Base-by-base conservation (phyloP, 345 rosid genomes). In the Pugionium cornutum region DNA sequence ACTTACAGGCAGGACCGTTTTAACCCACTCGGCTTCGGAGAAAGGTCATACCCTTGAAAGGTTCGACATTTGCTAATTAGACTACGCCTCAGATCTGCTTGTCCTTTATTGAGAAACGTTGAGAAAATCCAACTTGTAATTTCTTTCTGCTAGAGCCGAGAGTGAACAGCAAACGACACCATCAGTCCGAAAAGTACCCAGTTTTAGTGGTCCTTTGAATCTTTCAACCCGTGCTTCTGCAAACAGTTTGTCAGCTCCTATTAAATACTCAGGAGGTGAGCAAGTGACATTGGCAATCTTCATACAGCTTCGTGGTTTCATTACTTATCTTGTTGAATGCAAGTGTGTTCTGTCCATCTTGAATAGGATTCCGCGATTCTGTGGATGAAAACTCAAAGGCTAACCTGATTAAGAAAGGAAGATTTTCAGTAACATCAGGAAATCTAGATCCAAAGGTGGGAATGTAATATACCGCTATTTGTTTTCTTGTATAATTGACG, bases 351-450 rank as follows among this genome's bases (percentile, higher is more conserved):
- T 62, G 28, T 52, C 72, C 40, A 62, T 54, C 46, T 73, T 10
- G 26, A 43, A 73, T 62, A 94, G 99, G 99, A 43, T 94, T 82
- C 74, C 86, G 89, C 72, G 99, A 94, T 78, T 84, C 87, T 64
- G 60, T 88, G 81, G 97, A 94, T 80, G 99, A 94, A 4, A 94
- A 88, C 68, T 77, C 96, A 37, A 94, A 91, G 83, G 79, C 91
- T 55, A 94, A 83, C 75, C 80, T 91, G 53, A 96, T 94, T 74
- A 97, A 94, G 76, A 94, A 89, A 80, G 99, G 99, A 60, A 76
- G 97, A 57, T 94, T 94, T 75, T 94, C 97, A 29, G 99, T 94
- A 49, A 94, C 99, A 71, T 94, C 97, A 63, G 99, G 88, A 79
- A 94, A 86, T 77, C 64, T 94, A 48, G 97, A 94, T 82, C 95